These are phyloP conservation scores for Mortierella claussenii DNA, from an alignment of 192 early-diverging fungal species.

Conservation along the genomic window DNA sequence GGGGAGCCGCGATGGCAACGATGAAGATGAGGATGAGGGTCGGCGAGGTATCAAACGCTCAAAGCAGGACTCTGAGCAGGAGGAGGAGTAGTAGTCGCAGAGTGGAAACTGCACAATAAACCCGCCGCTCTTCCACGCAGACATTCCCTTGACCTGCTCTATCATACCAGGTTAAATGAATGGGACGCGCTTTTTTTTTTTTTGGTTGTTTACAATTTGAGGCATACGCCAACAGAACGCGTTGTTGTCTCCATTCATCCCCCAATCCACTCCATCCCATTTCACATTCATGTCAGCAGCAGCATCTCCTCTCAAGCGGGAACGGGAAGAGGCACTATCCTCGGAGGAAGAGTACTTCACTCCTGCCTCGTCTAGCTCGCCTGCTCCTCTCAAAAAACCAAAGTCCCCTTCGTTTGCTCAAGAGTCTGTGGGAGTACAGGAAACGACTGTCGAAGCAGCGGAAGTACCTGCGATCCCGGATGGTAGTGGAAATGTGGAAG, in stretches of 20 bases:
- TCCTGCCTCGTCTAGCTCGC: slow-evolving; percentile 40
- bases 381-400: slow-evolving; percentile 35
- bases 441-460: not conserved
- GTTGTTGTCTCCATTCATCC: too few relatives aligned
- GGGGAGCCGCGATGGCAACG: slow-evolving; percentile 14
- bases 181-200: slow-evolving; percentile 34
- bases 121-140: too few relatives aligned
- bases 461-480: not conserved
- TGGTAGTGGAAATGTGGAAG: too few relatives aligned
- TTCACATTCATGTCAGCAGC: slow-evolving; percentile 33
- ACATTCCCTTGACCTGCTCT: too few relatives aligned
- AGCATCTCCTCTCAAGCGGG: slow-evolving; percentile 37
- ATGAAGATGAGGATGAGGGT: slow-evolving; percentile 16
- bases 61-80: slow-evolving; percentile 7
- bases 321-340: slow-evolving; percentile 23
- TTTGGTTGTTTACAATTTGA: too few relatives aligned
- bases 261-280: too few relatives aligned
- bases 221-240: too few relatives aligned
- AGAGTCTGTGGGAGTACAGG: too few relatives aligned
- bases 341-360: slow-evolving; percentile 49
- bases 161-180: not conserved
- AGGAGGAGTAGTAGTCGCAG: not conserved
- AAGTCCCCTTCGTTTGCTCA: slow-evolving; percentile 26
- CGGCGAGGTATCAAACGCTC: slow-evolving; percentile 12
- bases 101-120: too few relatives aligned